Conservation (phyloP, 768 basidiomycete genomes). For the Leccinum aurantiacum region DNA sequence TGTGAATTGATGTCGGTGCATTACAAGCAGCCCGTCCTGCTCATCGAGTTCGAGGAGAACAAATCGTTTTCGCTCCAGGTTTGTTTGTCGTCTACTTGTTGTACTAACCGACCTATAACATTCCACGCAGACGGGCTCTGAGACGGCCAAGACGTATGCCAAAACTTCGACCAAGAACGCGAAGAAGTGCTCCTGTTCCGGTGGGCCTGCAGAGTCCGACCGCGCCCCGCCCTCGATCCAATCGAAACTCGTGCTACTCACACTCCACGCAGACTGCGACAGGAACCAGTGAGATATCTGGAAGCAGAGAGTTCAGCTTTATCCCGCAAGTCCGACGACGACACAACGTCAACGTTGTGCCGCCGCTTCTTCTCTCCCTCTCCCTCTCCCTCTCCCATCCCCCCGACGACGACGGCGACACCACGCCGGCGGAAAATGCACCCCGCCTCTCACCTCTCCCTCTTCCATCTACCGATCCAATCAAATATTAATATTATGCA, state of each 20-base stretch:
- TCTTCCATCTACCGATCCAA: too few relatives aligned
- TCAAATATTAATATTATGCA: too few relatives aligned
- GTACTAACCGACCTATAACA: neutral
- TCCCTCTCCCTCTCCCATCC: too few relatives aligned
- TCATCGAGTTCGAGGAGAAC: slow-evolving; percentile 98
- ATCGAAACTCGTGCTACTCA: slow-evolving; percentile 86
- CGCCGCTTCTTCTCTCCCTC: too few relatives aligned
- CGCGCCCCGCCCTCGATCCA: slow-evolving; percentile 63
- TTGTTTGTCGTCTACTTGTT: slow-evolving; percentile 14
- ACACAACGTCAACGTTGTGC: too few relatives aligned
- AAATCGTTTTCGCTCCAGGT: slow-evolving; percentile 92
- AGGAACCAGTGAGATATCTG: slow-evolving; percentile 89
- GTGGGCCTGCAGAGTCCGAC: slow-evolving; percentile 24
- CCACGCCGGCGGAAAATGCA: too few relatives aligned
- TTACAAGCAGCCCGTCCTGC: slow-evolving; percentile 89
- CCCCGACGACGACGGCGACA: too few relatives aligned
- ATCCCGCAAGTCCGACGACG: too few relatives aligned
- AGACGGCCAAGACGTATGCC: slow-evolving; percentile 61
- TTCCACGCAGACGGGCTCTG: slow-evolving; percentile 53
- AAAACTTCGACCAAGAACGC: slow-evolving; percentile 57
- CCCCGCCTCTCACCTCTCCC: too few relatives aligned
- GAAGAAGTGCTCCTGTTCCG: slow-evolving; percentile 39
- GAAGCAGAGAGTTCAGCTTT: slow-evolving; percentile 84
- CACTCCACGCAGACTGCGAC: slow-evolving; percentile 85
- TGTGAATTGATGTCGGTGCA: slow-evolving; percentile 97